Conservation (phyloP, 768 basidiomycete species). For the Calocera viscosa region DNA sequence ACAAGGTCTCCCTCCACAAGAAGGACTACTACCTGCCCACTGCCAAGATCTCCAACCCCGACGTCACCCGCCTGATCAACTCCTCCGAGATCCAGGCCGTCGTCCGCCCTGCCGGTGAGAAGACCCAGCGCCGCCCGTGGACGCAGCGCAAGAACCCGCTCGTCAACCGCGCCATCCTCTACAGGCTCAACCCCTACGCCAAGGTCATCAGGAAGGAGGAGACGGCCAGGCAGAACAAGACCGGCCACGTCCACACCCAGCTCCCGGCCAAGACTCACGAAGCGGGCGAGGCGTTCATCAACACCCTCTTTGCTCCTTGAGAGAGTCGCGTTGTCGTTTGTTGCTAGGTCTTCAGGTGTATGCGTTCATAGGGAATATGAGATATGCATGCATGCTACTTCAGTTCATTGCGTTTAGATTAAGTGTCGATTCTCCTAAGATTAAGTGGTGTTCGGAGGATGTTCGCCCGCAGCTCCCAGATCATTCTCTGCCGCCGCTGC, state of each 20-base stretch:
- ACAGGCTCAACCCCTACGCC: slow-evolving; percentile 98
- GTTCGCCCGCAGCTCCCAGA: not conserved
- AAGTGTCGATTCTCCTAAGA: not conserved
- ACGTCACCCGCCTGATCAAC: slow-evolving; percentile 96
- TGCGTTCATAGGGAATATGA: slow-evolving; percentile 6
- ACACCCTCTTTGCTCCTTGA: slow-evolving; percentile 76
- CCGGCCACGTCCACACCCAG: slow-evolving; percentile 38
- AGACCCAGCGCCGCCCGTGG: slow-evolving; percentile 85
- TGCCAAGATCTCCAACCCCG: slow-evolving; percentile 93
- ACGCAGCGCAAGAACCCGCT: slow-evolving; percentile 99
- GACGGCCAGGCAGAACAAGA: slow-evolving; percentile 45
- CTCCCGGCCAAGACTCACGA: slow-evolving; percentile 32
- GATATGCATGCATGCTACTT: slow-evolving; percentile 8
- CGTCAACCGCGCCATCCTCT: slow-evolving; percentile 82
- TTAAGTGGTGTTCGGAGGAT: not conserved
- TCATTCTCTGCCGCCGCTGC: too few species aligned
- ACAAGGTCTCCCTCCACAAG: slow-evolving; percentile 74
- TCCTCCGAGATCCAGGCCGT: slow-evolving; percentile 96
- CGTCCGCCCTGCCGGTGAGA: slow-evolving; percentile 76
- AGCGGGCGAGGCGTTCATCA: slow-evolving; percentile 72
- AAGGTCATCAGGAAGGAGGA: slow-evolving; percentile 86
- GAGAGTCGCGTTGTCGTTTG: not conserved
- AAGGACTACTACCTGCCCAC: slow-evolving; percentile 85
- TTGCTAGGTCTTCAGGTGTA: slow-evolving; percentile 5
- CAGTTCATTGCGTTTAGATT: not conserved